phyloP scores from a whole-genome alignment of 2,329 filamentous ascomycete species.

The Epichloe gansuensis region DNA sequence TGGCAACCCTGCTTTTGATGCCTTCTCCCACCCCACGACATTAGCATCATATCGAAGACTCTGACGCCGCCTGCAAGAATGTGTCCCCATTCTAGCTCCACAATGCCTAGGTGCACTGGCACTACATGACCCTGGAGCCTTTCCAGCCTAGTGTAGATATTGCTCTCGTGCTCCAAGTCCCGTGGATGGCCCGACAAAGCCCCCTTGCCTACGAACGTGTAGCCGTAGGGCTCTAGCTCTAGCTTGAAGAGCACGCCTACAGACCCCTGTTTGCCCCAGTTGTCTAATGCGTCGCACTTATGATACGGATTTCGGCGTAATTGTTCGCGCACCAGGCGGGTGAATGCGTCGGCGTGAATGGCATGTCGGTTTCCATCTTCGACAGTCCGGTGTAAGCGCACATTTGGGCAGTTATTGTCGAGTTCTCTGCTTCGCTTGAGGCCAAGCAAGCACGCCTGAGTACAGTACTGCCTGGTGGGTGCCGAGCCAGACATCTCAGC shows the following conservation, averaged over 20 bases:
- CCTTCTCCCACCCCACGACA: constrained; percentile 13
- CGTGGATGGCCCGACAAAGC: neutral
- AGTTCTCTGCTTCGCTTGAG: constrained; percentile 11
- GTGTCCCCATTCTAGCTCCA: neutral
- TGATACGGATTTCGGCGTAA: constrained; percentile 7
- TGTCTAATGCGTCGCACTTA: constrained; percentile 2
- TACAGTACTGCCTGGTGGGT: constrained; percentile 10
- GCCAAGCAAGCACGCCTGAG: constrained; percentile 12
- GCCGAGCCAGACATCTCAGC: constrained; percentile 7
- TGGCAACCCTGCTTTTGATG: neutral
- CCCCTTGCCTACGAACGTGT: constrained; percentile 13
- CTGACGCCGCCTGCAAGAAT: constrained; percentile 8
- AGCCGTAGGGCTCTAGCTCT: constrained; percentile 10
- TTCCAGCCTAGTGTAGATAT: constrained; percentile 10
- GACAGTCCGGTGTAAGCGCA: neutral
- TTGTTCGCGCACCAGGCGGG: constrained; percentile 4
- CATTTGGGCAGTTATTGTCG: constrained; percentile 7
- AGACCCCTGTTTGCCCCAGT: no score
- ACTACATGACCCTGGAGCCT: constrained; percentile 11
- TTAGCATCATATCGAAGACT: constrained; percentile 13
- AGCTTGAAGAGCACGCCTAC: constrained; percentile 12
- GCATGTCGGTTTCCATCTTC: neutral
- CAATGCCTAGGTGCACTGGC: neutral
- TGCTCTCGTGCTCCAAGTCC: constrained; percentile 9
- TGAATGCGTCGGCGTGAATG: neutral